Percentiles rank a stretch among this genome's conserved stretches.
These are phyloP conservation scores for Neospora caninum DNA, from an alignment of 169 alveolate genomes.

Conservation along the genomic window DNA sequence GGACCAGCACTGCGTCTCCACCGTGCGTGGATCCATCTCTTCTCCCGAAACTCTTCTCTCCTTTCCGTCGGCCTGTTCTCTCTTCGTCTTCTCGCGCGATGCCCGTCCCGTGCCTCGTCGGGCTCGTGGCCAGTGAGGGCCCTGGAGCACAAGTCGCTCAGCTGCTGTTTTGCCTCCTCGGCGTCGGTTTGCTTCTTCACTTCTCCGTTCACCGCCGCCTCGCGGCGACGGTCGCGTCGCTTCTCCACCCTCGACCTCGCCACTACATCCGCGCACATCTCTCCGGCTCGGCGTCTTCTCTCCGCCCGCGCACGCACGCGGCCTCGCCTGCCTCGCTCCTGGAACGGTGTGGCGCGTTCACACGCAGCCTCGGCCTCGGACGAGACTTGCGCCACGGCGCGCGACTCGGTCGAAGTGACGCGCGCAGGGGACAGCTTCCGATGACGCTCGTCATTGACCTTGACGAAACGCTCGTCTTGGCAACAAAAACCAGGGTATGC, in stretches of 20 bases:
- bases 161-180: too few relatives aligned
- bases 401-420: background rate
- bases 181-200: too few relatives aligned
- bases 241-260: background rate
- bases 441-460: slow-evolving; percentile 64
- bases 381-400: background rate
- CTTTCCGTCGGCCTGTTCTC: background rate
- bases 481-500: background rate
- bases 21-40: background rate
- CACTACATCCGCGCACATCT: slow-evolving; percentile 18
- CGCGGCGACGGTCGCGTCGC: background rate
- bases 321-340: background rate
- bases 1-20: background rate
- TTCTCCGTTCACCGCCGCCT: background rate
- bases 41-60: background rate
- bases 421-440: slow-evolving; percentile 43
- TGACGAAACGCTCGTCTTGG: slow-evolving; percentile 59
- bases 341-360: background rate
- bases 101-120: too few relatives aligned
- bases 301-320: too few relatives aligned
- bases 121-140: too few relatives aligned
- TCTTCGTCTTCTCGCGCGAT: background rate
- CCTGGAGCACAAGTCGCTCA: too few relatives aligned
- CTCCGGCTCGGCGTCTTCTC: background rate
- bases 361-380: background rate